Conservation (phyloP, 805 yeast genomes). For the Ogataea paraovalis region DNA sequence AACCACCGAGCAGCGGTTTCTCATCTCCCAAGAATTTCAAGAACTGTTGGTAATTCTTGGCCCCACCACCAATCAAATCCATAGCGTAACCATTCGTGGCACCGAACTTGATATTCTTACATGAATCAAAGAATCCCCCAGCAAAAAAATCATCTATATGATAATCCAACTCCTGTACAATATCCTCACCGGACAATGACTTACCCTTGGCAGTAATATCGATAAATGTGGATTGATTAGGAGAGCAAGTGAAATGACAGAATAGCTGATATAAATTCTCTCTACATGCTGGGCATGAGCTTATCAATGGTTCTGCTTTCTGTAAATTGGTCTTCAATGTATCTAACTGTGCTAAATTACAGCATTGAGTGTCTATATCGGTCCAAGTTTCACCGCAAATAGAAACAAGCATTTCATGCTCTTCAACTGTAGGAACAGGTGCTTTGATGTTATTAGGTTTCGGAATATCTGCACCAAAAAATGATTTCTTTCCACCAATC, state of each 20-base stretch:
- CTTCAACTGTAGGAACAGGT: conserved; percentile 40
- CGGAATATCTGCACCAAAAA: conserved; percentile 79
- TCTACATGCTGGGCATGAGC: conserved; percentile 92
- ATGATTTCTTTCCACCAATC: conserved; percentile 68
- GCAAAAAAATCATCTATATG: conserved; percentile 62
- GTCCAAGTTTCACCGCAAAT: conserved; percentile 75
- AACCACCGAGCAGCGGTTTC: conserved; percentile 90
- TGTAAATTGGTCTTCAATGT: conserved; percentile 55
- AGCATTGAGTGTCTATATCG: conserved; percentile 53
- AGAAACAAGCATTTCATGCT: conserved; percentile 42
- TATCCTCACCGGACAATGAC: conserved; percentile 46
- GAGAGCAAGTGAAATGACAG: conserved; percentile 87
- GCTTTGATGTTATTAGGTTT: conserved; percentile 61
- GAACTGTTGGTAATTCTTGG: conserved; percentile 65
- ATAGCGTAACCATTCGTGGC: conserved; percentile 95
- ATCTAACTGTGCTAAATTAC: conserved; percentile 59
- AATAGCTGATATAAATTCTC: conserved; percentile 80
- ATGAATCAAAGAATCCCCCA: conserved; percentile 66
- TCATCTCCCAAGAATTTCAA: conserved; percentile 90
- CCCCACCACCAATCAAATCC: conserved; percentile 99
- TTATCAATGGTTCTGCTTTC: conserved; percentile 75
- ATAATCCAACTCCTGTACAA: conserved; percentile 70
- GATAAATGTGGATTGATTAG: conserved; percentile 72
- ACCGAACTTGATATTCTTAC: conserved; percentile 84
- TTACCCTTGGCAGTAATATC: conserved; percentile 53